Conservation (phyloP, 371 early-diverging fungal species). For the Paraphysoderma sedebokerense region DNA sequence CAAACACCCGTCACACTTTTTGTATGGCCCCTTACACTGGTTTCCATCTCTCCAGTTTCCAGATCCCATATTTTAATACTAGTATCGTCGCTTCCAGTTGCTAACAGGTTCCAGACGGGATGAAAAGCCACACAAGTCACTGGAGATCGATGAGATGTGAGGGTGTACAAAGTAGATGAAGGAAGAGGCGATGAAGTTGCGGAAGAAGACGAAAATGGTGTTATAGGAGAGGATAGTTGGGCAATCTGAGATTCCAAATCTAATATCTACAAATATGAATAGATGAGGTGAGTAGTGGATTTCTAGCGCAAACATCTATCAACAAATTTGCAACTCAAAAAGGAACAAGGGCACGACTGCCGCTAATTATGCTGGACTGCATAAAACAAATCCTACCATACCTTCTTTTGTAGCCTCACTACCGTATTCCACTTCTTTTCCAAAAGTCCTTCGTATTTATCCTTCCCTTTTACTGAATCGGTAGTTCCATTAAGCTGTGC, state of each 20-base stretch:
- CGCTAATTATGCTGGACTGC: background rate
- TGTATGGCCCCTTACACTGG: conserved; percentile 83
- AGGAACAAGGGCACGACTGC: background rate
- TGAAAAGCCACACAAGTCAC: conserved; percentile 74
- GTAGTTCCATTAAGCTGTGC: conserved; percentile 32
- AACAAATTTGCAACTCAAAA: background rate
- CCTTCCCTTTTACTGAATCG: too few species aligned
- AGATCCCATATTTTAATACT: conserved; percentile 82
- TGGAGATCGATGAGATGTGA: conserved; percentile 64
- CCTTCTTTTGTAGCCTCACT: conserved; percentile 78
- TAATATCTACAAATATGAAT: conserved; percentile 41
- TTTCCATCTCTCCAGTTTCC: conserved; percentile 75
- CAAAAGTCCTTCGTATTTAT: conserved; percentile 54
- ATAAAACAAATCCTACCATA: conserved; percentile 6
- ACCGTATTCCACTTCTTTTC: conserved; percentile 92
- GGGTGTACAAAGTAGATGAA: conserved; percentile 49
- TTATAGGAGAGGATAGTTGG: conserved; percentile 56
- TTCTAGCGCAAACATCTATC: too few species aligned
- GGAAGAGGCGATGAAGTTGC: conserved; percentile 39
- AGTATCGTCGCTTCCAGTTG: conserved; percentile 77
- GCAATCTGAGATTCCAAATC: conserved; percentile 64
- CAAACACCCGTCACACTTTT: conserved; percentile 71
- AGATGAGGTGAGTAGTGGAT: too few species aligned
- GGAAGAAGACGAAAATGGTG: conserved; percentile 6
- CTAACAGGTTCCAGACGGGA: conserved; percentile 63